Percentiles rank a stretch among this genome's conserved stretches.
Evolutionary conservation across 352 stramenopile species (phyloP).

Genomic region (Pythium sp.): DNA sequence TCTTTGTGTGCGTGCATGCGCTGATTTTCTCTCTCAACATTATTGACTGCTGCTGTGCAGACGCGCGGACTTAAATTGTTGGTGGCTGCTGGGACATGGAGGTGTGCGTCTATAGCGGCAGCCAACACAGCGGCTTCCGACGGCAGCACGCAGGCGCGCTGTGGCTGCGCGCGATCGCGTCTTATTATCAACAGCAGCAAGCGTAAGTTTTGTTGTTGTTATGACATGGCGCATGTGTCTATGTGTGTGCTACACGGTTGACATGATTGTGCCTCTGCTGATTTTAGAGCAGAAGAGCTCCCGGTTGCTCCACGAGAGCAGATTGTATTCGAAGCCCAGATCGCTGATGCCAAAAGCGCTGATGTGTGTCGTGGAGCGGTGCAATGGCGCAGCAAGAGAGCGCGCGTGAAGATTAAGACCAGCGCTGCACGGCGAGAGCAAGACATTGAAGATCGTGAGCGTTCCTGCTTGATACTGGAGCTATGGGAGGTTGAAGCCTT

Average conservation of each 20-base stretch:
- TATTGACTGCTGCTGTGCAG: no score
- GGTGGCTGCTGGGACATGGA: constrained; percentile 8
- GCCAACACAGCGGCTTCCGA: not conserved
- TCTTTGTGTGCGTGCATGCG: not conserved
- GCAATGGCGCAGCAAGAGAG: constrained; percentile 3
- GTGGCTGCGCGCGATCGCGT: constrained; percentile 8
- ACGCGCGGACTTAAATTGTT: not conserved
- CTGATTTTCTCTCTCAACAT: not conserved
- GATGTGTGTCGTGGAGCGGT: not conserved
- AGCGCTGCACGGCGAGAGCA: not conserved
- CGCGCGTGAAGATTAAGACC: not conserved
- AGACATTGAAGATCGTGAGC: not conserved
- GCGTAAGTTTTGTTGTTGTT: not conserved
- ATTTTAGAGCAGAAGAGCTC: not conserved
- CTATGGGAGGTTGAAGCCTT: not conserved
- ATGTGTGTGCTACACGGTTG: not conserved
- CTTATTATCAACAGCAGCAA: not conserved
- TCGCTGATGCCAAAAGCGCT: not conserved
- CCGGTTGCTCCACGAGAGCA: not conserved
- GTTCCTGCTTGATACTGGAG: not conserved
- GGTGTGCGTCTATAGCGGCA: not conserved
- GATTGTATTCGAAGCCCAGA: constrained; percentile 3
- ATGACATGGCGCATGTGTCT: not conserved
- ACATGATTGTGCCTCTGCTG: not conserved
- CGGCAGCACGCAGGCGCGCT: not conserved